phyloP scores from a whole-genome alignment of 1,139 yeast genomes.

The Fermentozyma sake region DNA sequence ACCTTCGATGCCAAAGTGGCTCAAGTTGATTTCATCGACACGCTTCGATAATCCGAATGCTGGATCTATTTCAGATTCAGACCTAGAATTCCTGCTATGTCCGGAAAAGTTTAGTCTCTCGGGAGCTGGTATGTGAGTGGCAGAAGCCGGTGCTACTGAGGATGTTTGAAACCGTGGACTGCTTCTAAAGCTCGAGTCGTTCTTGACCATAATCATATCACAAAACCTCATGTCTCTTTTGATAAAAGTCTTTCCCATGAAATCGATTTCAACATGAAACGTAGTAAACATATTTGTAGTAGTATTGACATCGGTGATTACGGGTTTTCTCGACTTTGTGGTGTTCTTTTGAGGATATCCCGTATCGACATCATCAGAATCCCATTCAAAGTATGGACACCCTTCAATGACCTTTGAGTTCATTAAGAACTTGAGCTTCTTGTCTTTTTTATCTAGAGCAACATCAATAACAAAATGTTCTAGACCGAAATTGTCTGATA shows the following conservation, averaged over 20 bases:
- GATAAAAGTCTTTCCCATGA: slow-evolving; percentile 38
- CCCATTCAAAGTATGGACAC: background rate
- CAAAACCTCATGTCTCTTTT: slow-evolving; percentile 43
- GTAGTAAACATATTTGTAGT: slow-evolving; percentile 47
- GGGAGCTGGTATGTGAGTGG: too few relatives aligned
- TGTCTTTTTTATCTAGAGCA: slow-evolving; percentile 30
- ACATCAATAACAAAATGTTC: slow-evolving; percentile 38
- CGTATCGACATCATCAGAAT: background rate
- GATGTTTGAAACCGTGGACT: too few relatives aligned
- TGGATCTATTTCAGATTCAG: too few relatives aligned
- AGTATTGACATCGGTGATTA: slow-evolving; percentile 38
- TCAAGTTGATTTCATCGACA: too few relatives aligned
- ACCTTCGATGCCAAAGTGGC: too few relatives aligned
- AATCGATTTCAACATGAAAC: slow-evolving; percentile 41
- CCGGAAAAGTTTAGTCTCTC: too few relatives aligned
- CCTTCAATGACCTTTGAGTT: slow-evolving; percentile 28
- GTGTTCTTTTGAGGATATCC: background rate
- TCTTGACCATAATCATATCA: slow-evolving; percentile 40
- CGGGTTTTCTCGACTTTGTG: slow-evolving; percentile 7
- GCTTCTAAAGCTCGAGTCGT: too few relatives aligned
- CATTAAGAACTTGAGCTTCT: slow-evolving; percentile 34
- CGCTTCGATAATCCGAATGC: too few relatives aligned
- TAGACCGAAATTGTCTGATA: slow-evolving; percentile 13
- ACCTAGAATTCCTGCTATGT: too few relatives aligned
- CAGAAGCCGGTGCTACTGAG: too few relatives aligned